phyloP scores from a whole-genome alignment of 2,329 filamentous ascomycete species.

The Peltaster fructicola region DNA sequence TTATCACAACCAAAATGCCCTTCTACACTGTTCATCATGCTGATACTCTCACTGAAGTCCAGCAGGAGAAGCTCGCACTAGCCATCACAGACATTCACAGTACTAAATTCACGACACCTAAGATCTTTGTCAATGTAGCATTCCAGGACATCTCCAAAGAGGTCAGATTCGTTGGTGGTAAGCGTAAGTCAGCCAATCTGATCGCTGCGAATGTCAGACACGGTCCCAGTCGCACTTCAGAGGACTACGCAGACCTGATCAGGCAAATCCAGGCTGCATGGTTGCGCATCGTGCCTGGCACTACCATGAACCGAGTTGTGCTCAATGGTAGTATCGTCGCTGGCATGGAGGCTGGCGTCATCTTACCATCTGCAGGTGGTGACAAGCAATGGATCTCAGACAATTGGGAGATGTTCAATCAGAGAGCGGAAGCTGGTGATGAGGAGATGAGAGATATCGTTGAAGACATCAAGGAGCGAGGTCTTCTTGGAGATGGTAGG shows the following conservation, averaged over 20 bases:
- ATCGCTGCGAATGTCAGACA: conserved; percentile 20
- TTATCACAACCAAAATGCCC: conserved; percentile 22
- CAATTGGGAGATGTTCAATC: conserved; percentile 17
- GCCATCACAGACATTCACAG: conserved; percentile 26
- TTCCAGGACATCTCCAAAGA: conserved; percentile 17
- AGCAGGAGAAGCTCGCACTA: conserved; percentile 23
- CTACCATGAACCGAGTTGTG: conserved; percentile 8
- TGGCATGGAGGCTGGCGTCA: conserved; percentile 18
- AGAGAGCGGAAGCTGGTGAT: conserved; percentile 18
- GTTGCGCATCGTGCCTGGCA: conserved; percentile 13
- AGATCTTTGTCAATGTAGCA: conserved; percentile 27
- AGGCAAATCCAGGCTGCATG: conserved; percentile 12
- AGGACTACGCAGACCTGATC: conserved; percentile 16
- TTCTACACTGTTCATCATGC: conserved; percentile 27
- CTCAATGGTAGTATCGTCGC: conserved; percentile 14
- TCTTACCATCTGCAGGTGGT: conserved; percentile 13
- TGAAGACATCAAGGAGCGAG: conserved; percentile 16
- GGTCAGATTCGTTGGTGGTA: conserved; percentile 21
- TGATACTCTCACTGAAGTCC: conserved; percentile 14
- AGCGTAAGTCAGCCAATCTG: conserved; percentile 15
- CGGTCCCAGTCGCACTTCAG: conserved; percentile 15
- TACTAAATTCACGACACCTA: conserved; percentile 24
- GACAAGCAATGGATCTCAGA: conserved; percentile 18
- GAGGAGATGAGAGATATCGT: conserved; percentile 18
- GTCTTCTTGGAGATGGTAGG: conserved; percentile 10